Evolutionary conservation across 1,139 yeast species (phyloP), one percentile per base, ranked within the genome.

Genomic region (Lizanozyma gosingica): DNA sequence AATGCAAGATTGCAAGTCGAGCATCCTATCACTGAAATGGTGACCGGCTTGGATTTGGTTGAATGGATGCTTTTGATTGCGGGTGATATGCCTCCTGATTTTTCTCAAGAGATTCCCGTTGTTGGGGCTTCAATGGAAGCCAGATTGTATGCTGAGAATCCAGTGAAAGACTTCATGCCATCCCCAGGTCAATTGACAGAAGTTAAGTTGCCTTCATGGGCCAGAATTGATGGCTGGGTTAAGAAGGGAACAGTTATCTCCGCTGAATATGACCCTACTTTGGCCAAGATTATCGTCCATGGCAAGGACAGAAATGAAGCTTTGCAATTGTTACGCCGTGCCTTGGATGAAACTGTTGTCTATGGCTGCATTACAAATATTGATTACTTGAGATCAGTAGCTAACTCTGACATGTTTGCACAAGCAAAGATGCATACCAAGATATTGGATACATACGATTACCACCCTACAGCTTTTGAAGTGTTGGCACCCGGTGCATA

Each of bases 1-100:
- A 92, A 92, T 59, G 95, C 98, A 9, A 80, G 98, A 60, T 74
- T 92, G 50, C 98, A 92, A 65, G 98, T 92, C 38, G 98, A 92
- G 65, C 97, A 92, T 61, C 97, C 97, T 36, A 83, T 92, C 52
- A 92, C 98, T 27, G 98, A 92, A 65, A 74, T 81, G 79, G 95
- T 86, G 27, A 87, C 97, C 18, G 97, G 97, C 3, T 65, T 88
- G 41, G 98, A 92, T 60, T 71, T 92, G 50, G 97, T 92, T 18
- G 97, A 92, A 62, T 86, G 96, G 96, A 90, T 92, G 97, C 67
- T 92, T 48, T 71, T 72, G 52, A 83, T 90, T 59, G 97, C 97
- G 34, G 95, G 95, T 34, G 90, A 86, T 55, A 73, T 74, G 50
- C 82, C 97, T 4, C 95, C 95, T 4, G 85, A 81, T 54, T 83